Percentiles rank a stretch among this genome's conserved stretches.
Evolutionary conservation across 2,329 filamentous ascomycete genomes (phyloP).

Genomic region (Hypoxylon sp.): DNA sequence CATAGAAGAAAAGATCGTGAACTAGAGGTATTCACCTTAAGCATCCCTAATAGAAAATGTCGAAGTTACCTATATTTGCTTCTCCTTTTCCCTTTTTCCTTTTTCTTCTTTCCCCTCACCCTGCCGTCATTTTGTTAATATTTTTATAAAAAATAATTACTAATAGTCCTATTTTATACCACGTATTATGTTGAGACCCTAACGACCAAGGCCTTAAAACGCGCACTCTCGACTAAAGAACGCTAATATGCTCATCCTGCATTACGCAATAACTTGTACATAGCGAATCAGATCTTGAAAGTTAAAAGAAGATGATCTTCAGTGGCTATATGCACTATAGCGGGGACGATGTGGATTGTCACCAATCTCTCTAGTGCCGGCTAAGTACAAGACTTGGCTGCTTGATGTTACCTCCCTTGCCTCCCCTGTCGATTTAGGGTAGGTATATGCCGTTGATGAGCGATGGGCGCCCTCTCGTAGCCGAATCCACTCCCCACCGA

Average conservation of each 20-base stretch:
- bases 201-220: background rate
- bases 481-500: slow-evolving; percentile 30
- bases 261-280: slow-evolving; percentile 21
- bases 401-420: slow-evolving; percentile 14
- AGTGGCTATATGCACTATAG: slow-evolving; percentile 30
- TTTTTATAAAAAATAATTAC: background rate
- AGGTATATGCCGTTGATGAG: slow-evolving; percentile 35
- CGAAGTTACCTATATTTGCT: background rate
- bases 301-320: slow-evolving; percentile 27
- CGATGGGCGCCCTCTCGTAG: slow-evolving; percentile 15
- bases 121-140: too few species aligned
- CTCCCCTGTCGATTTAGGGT: slow-evolving; percentile 27
- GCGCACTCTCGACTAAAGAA: slow-evolving; percentile 1
- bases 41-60: too few species aligned
- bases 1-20: too few species aligned
- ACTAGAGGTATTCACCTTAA: background rate
- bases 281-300: slow-evolving; percentile 28
- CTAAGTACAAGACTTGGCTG: slow-evolving; percentile 30
- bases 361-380: slow-evolving; percentile 37
- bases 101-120: background rate
- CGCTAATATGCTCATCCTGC: background rate
- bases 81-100: background rate
- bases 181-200: background rate
- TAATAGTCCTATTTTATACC: background rate
- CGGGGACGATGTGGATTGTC: slow-evolving; percentile 30